Base-by-base conservation (phyloP, 441 rosid genomes). In the Breynia disticha region DNA sequence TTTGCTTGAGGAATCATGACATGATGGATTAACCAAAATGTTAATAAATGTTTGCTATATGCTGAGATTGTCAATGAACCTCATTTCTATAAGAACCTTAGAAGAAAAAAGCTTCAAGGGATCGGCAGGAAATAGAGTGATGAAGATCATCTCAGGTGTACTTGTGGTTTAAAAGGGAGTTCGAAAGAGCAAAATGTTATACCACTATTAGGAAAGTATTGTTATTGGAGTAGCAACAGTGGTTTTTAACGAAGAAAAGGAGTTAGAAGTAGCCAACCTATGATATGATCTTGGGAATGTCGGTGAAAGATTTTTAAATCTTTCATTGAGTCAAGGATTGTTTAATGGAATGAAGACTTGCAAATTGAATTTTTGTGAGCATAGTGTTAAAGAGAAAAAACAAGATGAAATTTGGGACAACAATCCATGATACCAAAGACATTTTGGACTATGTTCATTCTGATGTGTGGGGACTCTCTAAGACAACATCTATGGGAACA, bases 131-230 rank as follows among this genome's bases (percentile, higher is more conserved):
- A n/a, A n/a, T n/a, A n/a, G n/a, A n/a, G n/a, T n/a, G n/a, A n/a
- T n/a, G n/a, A n/a, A n/a, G n/a, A n/a, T n/a, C n/a, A n/a, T 15
- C 0, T 55, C n/a, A 14, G 18, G 22, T 1, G 14, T 24, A 43
- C 41, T 16, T 4, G 50, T 44, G 19, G 18, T n/a, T 11, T 15
- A 20, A 19, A 55, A 16, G n/a, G 50, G 59, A 3, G 16, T 11
- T 4, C 38, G 59, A 15, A 55, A 46, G 15, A 45, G 45, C n/a
- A 22, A 55, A 11, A 20, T n/a, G n/a, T n/a, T n/a, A n/a, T n/a
- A n/a, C n/a, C n/a, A n/a, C n/a, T n/a, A n/a, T n/a, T n/a, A n/a
- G n/a, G n/a, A n/a, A n/a, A n/a, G n/a, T n/a, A n/a, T n/a, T n/a
- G n/a, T n/a, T n/a, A n/a, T n/a, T n/a, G n/a, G n/a, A n/a, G n/a